Base-by-base conservation (phyloP, 495 filamentous ascomycete species). In the Aspergillus taichungensis region DNA sequence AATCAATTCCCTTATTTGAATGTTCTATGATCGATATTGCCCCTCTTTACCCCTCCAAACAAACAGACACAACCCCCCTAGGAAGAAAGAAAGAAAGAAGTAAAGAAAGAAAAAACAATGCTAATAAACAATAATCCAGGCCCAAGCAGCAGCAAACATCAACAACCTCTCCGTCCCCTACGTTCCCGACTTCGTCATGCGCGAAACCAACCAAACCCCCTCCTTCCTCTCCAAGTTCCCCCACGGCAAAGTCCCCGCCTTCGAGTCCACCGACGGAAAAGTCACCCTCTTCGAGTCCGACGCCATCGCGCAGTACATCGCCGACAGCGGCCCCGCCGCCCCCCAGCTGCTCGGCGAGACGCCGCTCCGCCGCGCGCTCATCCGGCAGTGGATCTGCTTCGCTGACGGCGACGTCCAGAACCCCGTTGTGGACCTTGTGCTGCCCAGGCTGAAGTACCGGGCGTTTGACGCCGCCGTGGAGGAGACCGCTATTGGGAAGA, bases 221-320 rank as follows among this genome's bases (percentile, higher is more conserved):
- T 71, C 72, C 2, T 80, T 71, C 65, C 60, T 76, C 18, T 50
- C 74, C 65, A 83, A 82, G 54, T 83, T 81, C 64, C 77, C 78
- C 11, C 43, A 74, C 14, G 79, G 78, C 59, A 81, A 80, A 46
- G 72, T 79, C 13, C 79, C 79, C 33, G 71, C 69, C 37, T 75
- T 81, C 56, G 71, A 75, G 49, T 64, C 57, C 39, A 60, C 74
- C 41, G 74, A 79, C 50, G 78, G 77, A 37, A 57, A 57, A 12
- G 63, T 73, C 50, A 46, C 13, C 46, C 49, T 81, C 34, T 53
- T 69, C 53, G 78, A 80, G 48, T 68, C 70, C 40, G 65, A 69
- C 30, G 79, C 79, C 47, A 83, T 83, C 56, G 61, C 69, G 8
- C 57, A 62, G 27, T 81, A 74, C 60, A 40, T 79, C 41, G 74